A percentile compares a stretch with the other conserved stretches of the same genome.
These are phyloP conservation scores for Arabidopsis hybrid DNA, from an alignment of 441 rosid genomes.

Conservation along the genomic window DNA sequence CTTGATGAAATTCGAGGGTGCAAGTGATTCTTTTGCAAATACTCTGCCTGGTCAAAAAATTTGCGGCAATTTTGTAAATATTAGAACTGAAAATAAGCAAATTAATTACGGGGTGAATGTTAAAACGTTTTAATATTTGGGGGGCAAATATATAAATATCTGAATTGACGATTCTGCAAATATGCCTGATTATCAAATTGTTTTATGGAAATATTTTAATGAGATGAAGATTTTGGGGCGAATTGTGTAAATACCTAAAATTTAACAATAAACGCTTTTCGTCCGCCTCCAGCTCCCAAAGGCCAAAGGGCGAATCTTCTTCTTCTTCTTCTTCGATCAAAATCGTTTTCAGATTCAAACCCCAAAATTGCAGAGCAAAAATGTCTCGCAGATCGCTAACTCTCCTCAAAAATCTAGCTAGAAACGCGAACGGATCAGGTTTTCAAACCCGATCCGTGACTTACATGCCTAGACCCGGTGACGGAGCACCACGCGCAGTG, in stretches of 20 bases:
- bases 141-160: not conserved
- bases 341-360: slow-evolving; percentile 31
- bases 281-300: slow-evolving; percentile 30
- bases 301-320: slow-evolving; percentile 22
- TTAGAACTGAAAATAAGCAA: not conserved
- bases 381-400: slow-evolving; percentile 44
- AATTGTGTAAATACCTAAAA: slow-evolving; percentile 5
- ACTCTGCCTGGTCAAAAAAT: not conserved
- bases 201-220: not conserved
- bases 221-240: not conserved
- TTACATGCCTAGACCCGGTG: slow-evolving; percentile 99
- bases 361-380: slow-evolving; percentile 12
- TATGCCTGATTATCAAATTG: not conserved
- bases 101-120: not conserved
- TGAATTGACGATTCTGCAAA: not conserved
- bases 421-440: slow-evolving; percentile 27
- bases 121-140: not conserved
- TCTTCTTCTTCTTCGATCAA: slow-evolving; percentile 27
- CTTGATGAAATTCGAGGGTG: not conserved
- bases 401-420: slow-evolving; percentile 41
- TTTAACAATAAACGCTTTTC: slow-evolving; percentile 23
- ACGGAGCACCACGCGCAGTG: slow-evolving; percentile 82
- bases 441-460: slow-evolving; percentile 68
- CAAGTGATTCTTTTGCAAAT: not conserved
- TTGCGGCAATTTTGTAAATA: not conserved